These are phyloP conservation scores for Boletus speciosus DNA, from an alignment of 768 basidiomycete species.

Conservation along the genomic window DNA sequence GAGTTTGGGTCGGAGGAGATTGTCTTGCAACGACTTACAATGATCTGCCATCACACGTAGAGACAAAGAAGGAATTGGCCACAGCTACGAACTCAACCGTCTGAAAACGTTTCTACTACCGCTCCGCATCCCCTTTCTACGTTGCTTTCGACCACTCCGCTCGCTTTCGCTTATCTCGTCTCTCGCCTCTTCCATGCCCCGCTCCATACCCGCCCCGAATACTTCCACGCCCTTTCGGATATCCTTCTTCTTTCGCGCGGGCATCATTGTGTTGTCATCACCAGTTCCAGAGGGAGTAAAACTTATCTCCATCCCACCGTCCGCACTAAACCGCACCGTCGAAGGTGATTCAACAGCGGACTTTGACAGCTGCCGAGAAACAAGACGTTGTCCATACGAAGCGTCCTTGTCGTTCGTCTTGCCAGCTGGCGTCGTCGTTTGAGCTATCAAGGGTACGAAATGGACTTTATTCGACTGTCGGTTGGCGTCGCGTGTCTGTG, in stretches of 20 bases:
- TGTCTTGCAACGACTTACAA: slow-evolving; percentile 13
- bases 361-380: slow-evolving; percentile 20
- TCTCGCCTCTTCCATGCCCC: slow-evolving; percentile 52
- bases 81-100: slow-evolving; percentile 18
- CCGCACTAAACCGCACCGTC: slow-evolving; percentile 32
- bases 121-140: slow-evolving; percentile 77
- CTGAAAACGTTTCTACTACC: slow-evolving; percentile 87
- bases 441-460: slow-evolving; percentile 62
- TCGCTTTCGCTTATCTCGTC: slow-evolving; percentile 59
- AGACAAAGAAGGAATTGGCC: neutral
- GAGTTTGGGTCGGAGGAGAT: neutral
- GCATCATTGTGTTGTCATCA: slow-evolving; percentile 10
- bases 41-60: slow-evolving; percentile 17
- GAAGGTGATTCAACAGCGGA: slow-evolving; percentile 12
- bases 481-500: slow-evolving; percentile 40
- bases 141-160: slow-evolving; percentile 71
- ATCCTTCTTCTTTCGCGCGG: slow-evolving; percentile 33
- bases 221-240: slow-evolving; percentile 62
- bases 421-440: slow-evolving; percentile 25
- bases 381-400: slow-evolving; percentile 70
- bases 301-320: slow-evolving; percentile 79
- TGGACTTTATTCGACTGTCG: slow-evolving; percentile 50
- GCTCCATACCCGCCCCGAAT: slow-evolving; percentile 90
- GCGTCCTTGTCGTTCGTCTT: slow-evolving; percentile 46
- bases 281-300: slow-evolving; percentile 60